Base-by-base conservation (phyloP, 768 basidiomycete species). In the Leccinum subtestaceum region DNA sequence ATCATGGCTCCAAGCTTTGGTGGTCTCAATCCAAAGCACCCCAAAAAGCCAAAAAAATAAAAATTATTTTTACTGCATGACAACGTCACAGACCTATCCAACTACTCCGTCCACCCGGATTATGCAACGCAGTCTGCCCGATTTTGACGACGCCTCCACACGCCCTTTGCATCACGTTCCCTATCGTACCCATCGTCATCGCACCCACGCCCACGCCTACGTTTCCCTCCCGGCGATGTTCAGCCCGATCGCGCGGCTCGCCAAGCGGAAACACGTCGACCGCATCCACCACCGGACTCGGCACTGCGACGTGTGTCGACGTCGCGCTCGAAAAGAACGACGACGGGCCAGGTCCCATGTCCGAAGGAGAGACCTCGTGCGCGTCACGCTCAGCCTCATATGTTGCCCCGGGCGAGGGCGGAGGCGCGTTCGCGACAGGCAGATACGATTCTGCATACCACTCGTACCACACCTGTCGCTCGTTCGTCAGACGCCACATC, bases 371-470 rank as follows among this genome's bases (percentile, higher is more conserved):
- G 4, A 43, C 40, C n/a, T 43, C 40, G 40, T 43, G 8, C n/a
- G 4, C n/a, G 10, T 43, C 40, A 19, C 40, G 10, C 10, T 43
- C 40, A 19, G 10, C 10, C n/a, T 43, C 40, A 15, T 11, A 43
- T 10, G 32, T 34, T 34, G 10, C 40, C n/a, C n/a, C 40, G 4
- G 40, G 40, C 4, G 10, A 43, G 59, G 17, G 65, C 73, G 38
- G 50, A n/a, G 2, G 57, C 36, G 70, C 67, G 43, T 72, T 72
- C 34, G 82, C 78, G 17, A 88, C 77, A 5, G 90, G 84, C 54
- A 98, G 77, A 77, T 92, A 98, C 17, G 93, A 88, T 68, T 98
- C 95, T 0, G 94, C 95, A 68, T 90, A 88, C 97, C 97, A 99
- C 74, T 98, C 97, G 74, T 98, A 98, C 97, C 97, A 99, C 13